Base-by-base conservation (phyloP, 306 rosid species). In the Oxytropis ochrocephala region DNA sequence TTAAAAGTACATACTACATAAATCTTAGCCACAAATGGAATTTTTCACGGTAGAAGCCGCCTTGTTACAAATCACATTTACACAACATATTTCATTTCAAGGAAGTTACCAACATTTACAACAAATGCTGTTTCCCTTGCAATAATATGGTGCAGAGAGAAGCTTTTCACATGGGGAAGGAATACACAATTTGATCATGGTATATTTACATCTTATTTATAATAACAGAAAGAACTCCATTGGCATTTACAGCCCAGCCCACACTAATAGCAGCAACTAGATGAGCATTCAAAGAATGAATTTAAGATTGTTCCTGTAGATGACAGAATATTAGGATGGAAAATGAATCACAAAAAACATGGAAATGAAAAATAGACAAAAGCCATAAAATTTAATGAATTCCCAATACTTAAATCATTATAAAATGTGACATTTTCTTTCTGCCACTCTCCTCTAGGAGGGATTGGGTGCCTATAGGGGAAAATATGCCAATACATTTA, bases 251-350 rank as follows among this genome's bases (percentile, higher is more conserved):
- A 58, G 53, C 50, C 56, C 57, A 58, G 53, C 50, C 56, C 59
- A 58, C 24, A 50, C 53, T 42, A 56, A 17, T 35, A 67, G 38
- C 12, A 11, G 33, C 54, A 36, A 18, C 47, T 36, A 4, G 58
- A 80, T 9, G 86, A 73, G 63, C 50, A 64, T 30, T 86, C 81
- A 72, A 33, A 48, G 56, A 69, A 14, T 17, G 69, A 39, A 65
- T 68, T 41, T 27, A 18, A 47, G 14, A 41, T 41, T 61, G 67
- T 70, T 76, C 84, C 88, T 84, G 89, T 53, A 50, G 54, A 82
- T 17, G 74, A 56, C 18, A 65, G 44, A 13, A 7, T 19, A 58
- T 74, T 10, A 59, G 41, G 17, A 48, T 16, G 9, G 41, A 76
- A 36, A 60, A 67, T 57, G 12, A 49, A 74, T 64, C 9, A 53